Base-by-base conservation (phyloP, 345 rosid species). In the Aquilaria yunnanensis region DNA sequence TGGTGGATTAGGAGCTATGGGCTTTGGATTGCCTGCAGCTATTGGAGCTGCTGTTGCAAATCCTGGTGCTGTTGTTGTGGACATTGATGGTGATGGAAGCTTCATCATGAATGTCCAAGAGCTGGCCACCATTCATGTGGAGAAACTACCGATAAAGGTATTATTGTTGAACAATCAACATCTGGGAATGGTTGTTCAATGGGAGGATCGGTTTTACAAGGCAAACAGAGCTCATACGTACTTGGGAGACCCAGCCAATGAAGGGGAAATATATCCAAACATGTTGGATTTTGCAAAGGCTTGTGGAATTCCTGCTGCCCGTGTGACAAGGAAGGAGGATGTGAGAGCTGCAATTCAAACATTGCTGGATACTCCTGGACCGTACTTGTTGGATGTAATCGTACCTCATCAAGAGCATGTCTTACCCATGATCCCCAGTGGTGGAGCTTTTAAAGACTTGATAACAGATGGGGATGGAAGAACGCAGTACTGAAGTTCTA, bases 351-450 rank as follows among this genome's bases (percentile, higher is more conserved):
- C 96, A 61, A 77, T 91, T 41, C 85, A 88, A 79, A 84, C 63
- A 51, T 91, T 94, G 99, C 32, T 94, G 80, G 90, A 88, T 66
- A 88, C 97, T 3, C 97, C 96, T 0, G 99, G 97, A 63, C 96
- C 97, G 0, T 95, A 82, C 75, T 67, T 91, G 69, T 67, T 95
- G 78, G 97, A 94, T 60, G 97, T 91, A 32, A 83, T 94, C n/a
- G 85, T 90, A 13, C 97, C 97, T 7, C 97, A 88, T 73, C 96
- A 94, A 74, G 99, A 90, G 68, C 99, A 94, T 66, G 99, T 94
- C 23, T 70, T 94, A 59, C 96, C 99, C 51, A 90, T 94, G 99
- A 94, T 90, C 73, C 98, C 98, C 1, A 90, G 97, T 61, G 92
- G 95, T 31, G 97, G 96, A 8, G 86, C 93, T 55, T 94, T 94